Evolutionary conservation across 2,329 filamentous ascomycete species (phyloP), one percentile per base, ranked within the genome.

Genomic region (Penicillium thymicola): DNA sequence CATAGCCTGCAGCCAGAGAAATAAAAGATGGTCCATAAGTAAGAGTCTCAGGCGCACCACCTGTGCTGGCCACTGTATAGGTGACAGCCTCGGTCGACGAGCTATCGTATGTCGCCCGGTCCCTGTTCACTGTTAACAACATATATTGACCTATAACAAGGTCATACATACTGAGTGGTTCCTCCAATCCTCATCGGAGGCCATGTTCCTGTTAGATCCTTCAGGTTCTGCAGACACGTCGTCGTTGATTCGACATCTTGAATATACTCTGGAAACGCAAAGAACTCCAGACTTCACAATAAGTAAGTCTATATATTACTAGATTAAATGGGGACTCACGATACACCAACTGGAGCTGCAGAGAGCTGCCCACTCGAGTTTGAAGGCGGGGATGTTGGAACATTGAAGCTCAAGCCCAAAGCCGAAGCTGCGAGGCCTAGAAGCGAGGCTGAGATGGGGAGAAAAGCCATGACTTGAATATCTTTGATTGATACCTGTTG

Each of bases 171-270:
- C 73, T 84, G 81, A 0, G 82, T 84, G 0, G 82, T 85, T 2
- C 82, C 82, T n/a, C 82, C 82, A 52, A 85, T 83, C 49, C 82
- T 74, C 44, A 84, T 76, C 0, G 81, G 81, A 8, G 82, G 81
- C 78, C 78, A 82, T 11, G 70, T 72, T 2, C 81, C 82, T 0
- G 76, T 79, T 46, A 83, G 57, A 13, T 76, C 71, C 58, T 78
- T 76, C 62, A 82, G 76, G 62, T 84, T 84, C 25, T 77, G 66
- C 6, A 85, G 70, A 58, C 82, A 85, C 60, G 78, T 77, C 0
- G 68, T 72, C 0, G 81, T 84, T 1, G 79, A 73, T 0, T 75
- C 75, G 14, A 84, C 79, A 59, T 82, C 78, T 16, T 73, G 77
- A 59, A 84, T 78, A 65, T 85, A 85, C 0, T 73, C 77, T 0